phyloP scores from a whole-genome alignment of 306 rosid species.

The Alnus rubra region DNA sequence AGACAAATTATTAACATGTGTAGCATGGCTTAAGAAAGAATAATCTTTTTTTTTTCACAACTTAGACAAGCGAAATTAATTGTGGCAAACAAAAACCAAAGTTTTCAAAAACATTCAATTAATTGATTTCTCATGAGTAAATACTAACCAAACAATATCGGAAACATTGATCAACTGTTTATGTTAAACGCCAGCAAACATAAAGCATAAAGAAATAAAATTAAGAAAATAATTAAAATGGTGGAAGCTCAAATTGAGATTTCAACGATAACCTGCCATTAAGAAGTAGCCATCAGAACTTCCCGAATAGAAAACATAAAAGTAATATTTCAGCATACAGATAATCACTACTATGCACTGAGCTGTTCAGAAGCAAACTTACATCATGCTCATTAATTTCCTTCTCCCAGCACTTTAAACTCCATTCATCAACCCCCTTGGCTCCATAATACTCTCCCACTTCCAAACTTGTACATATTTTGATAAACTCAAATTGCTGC shows the following conservation, averaged over 20 bases:
- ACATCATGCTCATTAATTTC: slow-evolving; percentile 66
- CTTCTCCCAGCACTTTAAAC: slow-evolving; percentile 63
- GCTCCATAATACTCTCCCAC: slow-evolving; percentile 81
- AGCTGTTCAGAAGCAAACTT: slow-evolving; percentile 31
- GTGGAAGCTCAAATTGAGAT: not conserved
- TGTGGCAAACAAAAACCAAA: not conserved
- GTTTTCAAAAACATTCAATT: not conserved
- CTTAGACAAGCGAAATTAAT: not conserved
- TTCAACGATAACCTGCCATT: not conserved
- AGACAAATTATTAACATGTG: not conserved
- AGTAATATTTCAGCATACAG: not conserved
- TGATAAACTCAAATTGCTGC: slow-evolving; percentile 74
- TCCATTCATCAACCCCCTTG: slow-evolving; percentile 83
- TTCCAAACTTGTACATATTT: slow-evolving; percentile 45
- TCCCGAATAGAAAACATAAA: slow-evolving; percentile 3
- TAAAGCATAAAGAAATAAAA: slow-evolving; percentile 15
- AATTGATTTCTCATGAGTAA: slow-evolving; percentile 2
- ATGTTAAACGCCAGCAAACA: slow-evolving; percentile 1
- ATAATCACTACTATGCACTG: not conserved
- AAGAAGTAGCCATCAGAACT: slow-evolving; percentile 3
- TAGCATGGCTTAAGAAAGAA: not conserved
- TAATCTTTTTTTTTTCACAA: not conserved
- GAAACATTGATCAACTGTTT: not conserved
- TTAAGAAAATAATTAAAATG: slow-evolving; percentile 3
- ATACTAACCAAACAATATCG: slow-evolving; percentile 10